Evolutionary conservation across 148 eudicot species (phyloP), one percentile per base, ranked within the genome.

Genomic region (Arctostaphylos glauca): DNA sequence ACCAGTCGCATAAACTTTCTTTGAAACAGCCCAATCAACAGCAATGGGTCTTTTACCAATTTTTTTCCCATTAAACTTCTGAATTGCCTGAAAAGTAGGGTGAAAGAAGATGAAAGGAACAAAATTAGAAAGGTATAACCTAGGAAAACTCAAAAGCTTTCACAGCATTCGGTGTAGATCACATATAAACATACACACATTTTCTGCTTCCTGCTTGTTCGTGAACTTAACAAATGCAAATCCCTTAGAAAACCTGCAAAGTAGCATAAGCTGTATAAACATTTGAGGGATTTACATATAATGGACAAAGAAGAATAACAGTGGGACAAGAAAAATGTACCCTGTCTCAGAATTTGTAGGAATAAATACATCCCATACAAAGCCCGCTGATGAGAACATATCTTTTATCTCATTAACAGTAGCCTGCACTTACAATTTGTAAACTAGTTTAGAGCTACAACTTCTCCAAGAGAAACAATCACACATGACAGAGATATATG

Each of bases 1-100:
- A 76, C 92, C 92, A 81, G 84, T 80, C 9, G 91, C 86, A 90
- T 91, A 96, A 31, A 93, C 70, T 81, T 92, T 93, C 85, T 96
- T 96, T 9, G 99, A 86, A 80, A 96, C 92, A 83, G 98, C 98
- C 99, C 99, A 96, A 85, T 96, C 99, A 88, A 96, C 94, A 73
- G 99, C 99, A 84, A 96, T 86, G 48, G 96, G 90, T 80, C 99
- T 85, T 78, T 81, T 91, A 84, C 91, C 90, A 84, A 94, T 80
- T 5, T 53, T 81, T 72, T 90, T 83, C 55, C 98, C 99, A 89
- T 96, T 96, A 80, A 96, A 90, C 86, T 91, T 96, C 88, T 86
- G 77, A 81, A 96, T 96, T 72, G 97, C 99, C 99, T 96, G 88
- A 7, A 81, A 72, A 64, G 67, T 41, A 43, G 68, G 56, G 80